phyloP scores from a whole-genome alignment of 176 grass and related monocot species.

The Paspalum vaginatum region DNA sequence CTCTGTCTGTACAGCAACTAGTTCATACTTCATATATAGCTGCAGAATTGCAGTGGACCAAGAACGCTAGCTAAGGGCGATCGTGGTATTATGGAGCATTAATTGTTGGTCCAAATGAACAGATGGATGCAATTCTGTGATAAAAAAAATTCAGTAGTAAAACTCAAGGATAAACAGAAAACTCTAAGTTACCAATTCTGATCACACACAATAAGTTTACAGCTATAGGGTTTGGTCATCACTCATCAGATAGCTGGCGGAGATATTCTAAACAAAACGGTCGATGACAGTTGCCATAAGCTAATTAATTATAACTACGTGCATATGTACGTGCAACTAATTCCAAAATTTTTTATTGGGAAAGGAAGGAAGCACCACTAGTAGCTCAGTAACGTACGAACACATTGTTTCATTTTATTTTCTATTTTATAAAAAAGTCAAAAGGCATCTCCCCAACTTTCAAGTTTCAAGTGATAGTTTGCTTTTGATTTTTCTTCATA shows the following conservation, averaged over 20 bases:
- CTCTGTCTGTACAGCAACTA: neutral
- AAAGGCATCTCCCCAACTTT: neutral
- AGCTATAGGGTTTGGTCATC: slow-evolving; percentile 5
- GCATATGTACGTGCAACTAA: too few species aligned
- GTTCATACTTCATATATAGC: neutral
- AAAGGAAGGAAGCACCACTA: neutral
- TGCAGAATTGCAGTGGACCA: neutral
- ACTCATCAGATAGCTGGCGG: neutral
- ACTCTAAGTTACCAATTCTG: neutral
- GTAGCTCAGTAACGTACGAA: neutral
- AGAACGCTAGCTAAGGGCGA: neutral
- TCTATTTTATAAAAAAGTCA: neutral
- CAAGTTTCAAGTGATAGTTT: neutral
- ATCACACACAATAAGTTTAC: neutral
- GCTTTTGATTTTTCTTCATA: slow-evolving; percentile 27
- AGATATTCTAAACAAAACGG: neutral
- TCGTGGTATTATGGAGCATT: neutral
- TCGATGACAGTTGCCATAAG: neutral
- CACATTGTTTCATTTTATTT: too few species aligned
- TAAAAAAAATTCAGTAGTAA: neutral
- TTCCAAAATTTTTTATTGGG: too few species aligned
- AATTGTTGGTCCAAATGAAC: neutral
- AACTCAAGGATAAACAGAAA: neutral
- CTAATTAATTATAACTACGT: too few species aligned
- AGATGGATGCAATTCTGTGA: neutral